A percentile compares a stretch with the other conserved stretches of the same genome.
These are phyloP conservation scores for Gossypium trilobum DNA, from an alignment of 441 rosid genomes.

Conservation along the genomic window DNA sequence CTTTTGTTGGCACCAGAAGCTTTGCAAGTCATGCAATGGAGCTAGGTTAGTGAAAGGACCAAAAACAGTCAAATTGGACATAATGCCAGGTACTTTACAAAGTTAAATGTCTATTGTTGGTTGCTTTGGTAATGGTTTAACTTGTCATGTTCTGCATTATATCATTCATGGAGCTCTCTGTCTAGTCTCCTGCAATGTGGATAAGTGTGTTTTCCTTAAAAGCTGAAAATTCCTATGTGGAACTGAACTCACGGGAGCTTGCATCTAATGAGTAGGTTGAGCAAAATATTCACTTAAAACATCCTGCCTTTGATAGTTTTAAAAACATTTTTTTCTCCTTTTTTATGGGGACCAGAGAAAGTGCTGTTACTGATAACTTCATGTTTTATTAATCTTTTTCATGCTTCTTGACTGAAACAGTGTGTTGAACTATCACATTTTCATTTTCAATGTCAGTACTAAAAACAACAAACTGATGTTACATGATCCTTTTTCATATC, in stretches of 20 bases:
- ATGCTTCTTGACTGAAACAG: not conserved
- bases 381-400: not conserved
- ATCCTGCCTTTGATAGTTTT: not conserved
- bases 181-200: not conserved
- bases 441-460: not conserved
- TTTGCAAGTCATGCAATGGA: constrained; percentile 87
- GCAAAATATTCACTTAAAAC: not conserved
- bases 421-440: not conserved
- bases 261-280: not conserved
- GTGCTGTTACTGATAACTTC: not conserved
- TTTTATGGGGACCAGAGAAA: not conserved
- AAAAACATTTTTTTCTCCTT: not conserved
- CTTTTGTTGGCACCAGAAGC: constrained; percentile 42
- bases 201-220: not conserved
- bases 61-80: constrained; percentile 71
- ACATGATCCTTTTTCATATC: not conserved
- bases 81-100: constrained; percentile 57
- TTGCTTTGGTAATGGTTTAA: not conserved
- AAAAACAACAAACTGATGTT: not conserved
- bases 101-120: not conserved
- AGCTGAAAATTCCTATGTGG: not conserved
- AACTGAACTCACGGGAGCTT: not conserved
- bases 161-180: not conserved
- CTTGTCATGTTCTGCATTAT: not conserved
- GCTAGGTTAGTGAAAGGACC: constrained; percentile 61